These are phyloP conservation scores for Dictyostelium purpureum DNA, from an alignment of 78 protist species.

Conservation along the genomic window DNA sequence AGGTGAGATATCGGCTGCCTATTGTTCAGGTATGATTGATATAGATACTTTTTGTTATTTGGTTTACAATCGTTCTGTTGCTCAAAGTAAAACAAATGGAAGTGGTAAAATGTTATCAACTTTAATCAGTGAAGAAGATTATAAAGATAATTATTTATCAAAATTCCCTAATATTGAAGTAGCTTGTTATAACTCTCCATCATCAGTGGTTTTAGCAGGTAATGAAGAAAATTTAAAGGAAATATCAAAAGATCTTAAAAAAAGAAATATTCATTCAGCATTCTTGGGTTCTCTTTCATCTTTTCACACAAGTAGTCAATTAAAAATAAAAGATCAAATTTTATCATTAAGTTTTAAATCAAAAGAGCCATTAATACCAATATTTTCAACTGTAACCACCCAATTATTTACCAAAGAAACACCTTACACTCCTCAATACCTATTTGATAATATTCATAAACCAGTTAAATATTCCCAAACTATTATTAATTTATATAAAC, in stretches of 20 bases:
- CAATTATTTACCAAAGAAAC: not conserved
- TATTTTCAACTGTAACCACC: not conserved
- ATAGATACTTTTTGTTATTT: not conserved
- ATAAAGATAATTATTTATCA: not conserved
- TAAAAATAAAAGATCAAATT: not conserved
- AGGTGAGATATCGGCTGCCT: slow-evolving; percentile 52
- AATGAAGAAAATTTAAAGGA: not conserved
- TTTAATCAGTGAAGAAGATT: not conserved
- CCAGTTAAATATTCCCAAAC: slow-evolving; percentile 3
- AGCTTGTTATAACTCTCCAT: slow-evolving; percentile 11
- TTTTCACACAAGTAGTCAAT: slow-evolving; percentile 26
- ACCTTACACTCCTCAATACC: not conserved
- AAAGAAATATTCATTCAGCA: not conserved
- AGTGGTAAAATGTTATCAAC: slow-evolving; percentile 47
- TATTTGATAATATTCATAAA: not conserved
- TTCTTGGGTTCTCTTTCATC: slow-evolving; percentile 20
- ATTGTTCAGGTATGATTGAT: not conserved
- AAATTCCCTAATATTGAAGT: slow-evolving; percentile 2
- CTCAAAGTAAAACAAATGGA: slow-evolving; percentile 27
- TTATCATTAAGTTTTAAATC: not conserved
- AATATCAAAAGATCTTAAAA: not conserved
- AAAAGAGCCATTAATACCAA: not conserved
- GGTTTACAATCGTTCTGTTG: not conserved
- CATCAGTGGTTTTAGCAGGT: slow-evolving; percentile 25
- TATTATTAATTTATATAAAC: not conserved